Percentiles rank a stretch among this genome's conserved stretches.
Evolutionary conservation across 768 basidiomycete species (phyloP).

Genomic region (Pluteus cervinus): DNA sequence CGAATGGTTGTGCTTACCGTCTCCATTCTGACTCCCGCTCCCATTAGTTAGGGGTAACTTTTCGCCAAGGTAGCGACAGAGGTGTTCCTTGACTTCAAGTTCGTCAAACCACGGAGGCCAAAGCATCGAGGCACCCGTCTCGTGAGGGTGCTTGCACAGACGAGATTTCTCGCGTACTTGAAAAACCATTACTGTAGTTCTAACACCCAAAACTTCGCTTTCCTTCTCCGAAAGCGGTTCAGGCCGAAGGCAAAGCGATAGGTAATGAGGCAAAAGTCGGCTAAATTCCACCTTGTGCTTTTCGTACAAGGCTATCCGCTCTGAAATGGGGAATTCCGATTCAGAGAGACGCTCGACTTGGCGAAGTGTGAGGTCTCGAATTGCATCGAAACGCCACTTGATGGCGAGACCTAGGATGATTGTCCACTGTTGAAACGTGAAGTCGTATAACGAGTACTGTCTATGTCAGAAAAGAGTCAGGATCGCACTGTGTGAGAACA

Average conservation of each 20-base stretch:
- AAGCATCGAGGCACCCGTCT: no score
- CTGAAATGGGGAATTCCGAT: not conserved
- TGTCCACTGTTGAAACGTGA: not conserved
- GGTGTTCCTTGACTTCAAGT: no score
- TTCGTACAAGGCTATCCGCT: slow-evolving; percentile 46
- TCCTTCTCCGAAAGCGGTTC: slow-evolving; percentile 51
- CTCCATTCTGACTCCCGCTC: no score
- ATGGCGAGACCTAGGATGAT: not conserved
- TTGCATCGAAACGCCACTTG: not conserved
- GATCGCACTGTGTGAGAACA: no score
- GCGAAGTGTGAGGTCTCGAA: not conserved
- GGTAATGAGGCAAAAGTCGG: slow-evolving; percentile 50
- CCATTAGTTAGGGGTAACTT: no score
- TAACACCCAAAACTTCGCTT: slow-evolving; percentile 45
- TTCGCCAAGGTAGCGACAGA: no score
- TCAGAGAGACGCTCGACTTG: no score
- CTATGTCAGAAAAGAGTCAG: no score
- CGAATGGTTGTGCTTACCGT: no score
- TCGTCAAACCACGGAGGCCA: no score
- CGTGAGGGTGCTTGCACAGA: no score
- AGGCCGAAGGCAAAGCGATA: slow-evolving; percentile 43
- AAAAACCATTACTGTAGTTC: slow-evolving; percentile 42
- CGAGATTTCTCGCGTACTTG: slow-evolving; percentile 43
- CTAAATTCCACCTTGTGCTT: slow-evolving; percentile 38
- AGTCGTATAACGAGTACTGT: no score